Base-by-base conservation (phyloP, 23 red algal species). In the Gracilaria caudata region DNA sequence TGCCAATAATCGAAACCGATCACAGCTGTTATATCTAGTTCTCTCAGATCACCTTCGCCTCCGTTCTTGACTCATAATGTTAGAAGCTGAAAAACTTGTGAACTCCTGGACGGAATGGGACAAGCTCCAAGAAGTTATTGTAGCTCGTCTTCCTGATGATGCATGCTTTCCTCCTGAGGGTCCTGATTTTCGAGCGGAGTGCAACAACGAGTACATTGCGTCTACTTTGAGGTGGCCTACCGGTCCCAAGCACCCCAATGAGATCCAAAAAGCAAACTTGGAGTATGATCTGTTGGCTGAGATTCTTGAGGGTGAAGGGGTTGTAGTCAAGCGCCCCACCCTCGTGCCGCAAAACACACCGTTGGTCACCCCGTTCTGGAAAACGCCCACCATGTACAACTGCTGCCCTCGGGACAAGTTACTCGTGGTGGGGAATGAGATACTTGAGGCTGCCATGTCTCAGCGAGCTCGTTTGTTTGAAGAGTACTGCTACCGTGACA, bases 81-180 rank as follows among this genome's bases (percentile, higher is more conserved):
- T 75, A 47, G 70, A 75, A 24, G 34, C 40, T 30, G 70, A 47
- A 40, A 75, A 49, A 14, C 40, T 75, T 25, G 80, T 84, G 0
- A 84, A 84, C 19, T 66, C 80, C 12, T 84, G 43, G 51, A 84
- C 80, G 4, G 60, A 84, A 59, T 84, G 80, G 80, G 80, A 53
- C 47, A 30, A 16, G 58, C 80, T 84, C 3, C 49, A 71, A 28
- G 63, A 72, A 53, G 80, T 84, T 29, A 72, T 84, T 51, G 63
- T 84, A 2, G 80, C 60, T 32, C 57, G 47, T 36, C 77, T 80
- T 80, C 60, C 80, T 13, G 60, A 84, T 35, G 63, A 84, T 71
- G 80, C 80, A 25, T 66, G 60, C 24, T 84, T 84, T 36, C 80
- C 59, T 30, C 80, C 80, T 21, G 60, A 84, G 21, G 80, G 80